Conservation (phyloP, 306 rosid genomes). For the Fragaria ananassa region DNA sequence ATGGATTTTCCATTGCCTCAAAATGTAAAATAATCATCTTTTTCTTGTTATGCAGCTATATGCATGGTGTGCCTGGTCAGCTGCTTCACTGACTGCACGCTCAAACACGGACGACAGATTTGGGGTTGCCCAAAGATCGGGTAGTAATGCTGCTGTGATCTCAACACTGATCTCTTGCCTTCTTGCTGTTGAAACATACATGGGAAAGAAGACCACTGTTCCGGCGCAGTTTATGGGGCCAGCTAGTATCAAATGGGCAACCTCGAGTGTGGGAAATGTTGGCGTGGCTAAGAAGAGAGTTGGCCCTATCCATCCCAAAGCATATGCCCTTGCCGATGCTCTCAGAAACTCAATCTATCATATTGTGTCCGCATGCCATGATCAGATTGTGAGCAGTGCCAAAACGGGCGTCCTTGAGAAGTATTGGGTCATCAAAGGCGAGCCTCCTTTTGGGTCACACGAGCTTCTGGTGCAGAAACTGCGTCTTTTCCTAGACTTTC, state of each 20-base stretch:
- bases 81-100: conserved; percentile 66
- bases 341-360: conserved; percentile 74
- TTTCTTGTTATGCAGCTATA: conserved; percentile 45
- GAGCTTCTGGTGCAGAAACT: conserved; percentile 67
- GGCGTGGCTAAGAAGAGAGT: conserved; percentile 54
- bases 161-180: conserved; percentile 80
- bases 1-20: background rate
- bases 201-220: conserved; percentile 84
- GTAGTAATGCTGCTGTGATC: conserved; percentile 74
- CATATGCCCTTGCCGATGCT: conserved; percentile 79
- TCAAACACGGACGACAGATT: conserved; percentile 71
- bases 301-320: conserved; percentile 64
- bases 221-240: conserved; percentile 70
- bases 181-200: conserved; percentile 77
- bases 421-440: conserved; percentile 60
- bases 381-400: conserved; percentile 74
- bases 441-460: conserved; percentile 57
- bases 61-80: conserved; percentile 79
- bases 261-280: conserved; percentile 49
- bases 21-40: background rate
- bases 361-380: conserved; percentile 72
- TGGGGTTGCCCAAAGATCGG: conserved; percentile 88
- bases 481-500: conserved; percentile 68
- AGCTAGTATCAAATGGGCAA: conserved; percentile 78
- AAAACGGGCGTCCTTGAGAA: conserved; percentile 75